These are phyloP conservation scores for Spathaspora girioi DNA, from an alignment of 805 yeast genomes.

Conservation along the genomic window DNA sequence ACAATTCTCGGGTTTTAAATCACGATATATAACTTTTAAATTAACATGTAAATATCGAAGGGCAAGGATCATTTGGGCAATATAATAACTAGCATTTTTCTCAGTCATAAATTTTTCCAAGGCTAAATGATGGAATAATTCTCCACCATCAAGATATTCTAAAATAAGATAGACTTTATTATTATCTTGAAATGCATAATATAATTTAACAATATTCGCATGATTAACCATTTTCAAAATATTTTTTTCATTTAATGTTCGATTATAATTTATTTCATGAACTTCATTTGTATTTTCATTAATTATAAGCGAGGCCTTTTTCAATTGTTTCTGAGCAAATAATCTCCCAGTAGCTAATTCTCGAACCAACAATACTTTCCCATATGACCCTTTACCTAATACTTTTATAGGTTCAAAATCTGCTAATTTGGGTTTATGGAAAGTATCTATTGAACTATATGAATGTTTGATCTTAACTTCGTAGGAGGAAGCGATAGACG, in stretches of 20 bases:
- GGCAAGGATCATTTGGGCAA: conserved; percentile 41
- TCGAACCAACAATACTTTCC: conserved; percentile 39
- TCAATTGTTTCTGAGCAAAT: conserved; percentile 43
- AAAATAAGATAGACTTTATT: conserved; percentile 41
- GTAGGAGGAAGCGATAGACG: conserved; percentile 29
- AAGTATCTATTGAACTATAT: conserved; percentile 19
- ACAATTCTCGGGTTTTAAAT: conserved; percentile 44
- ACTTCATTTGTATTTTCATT: conserved; percentile 29
- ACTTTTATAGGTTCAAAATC: conserved; percentile 43
- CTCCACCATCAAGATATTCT: conserved; percentile 45
- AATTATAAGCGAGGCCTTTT: conserved; percentile 33
- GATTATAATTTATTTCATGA: conserved; percentile 28
- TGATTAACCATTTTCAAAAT: conserved; percentile 40
- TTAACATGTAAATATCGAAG: conserved; percentile 33
- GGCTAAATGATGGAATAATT: conserved; percentile 41
- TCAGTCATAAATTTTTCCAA: conserved; percentile 20
- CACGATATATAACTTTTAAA: conserved; percentile 40
- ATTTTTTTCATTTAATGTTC: conserved; percentile 40
- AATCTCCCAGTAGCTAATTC: conserved; percentile 35
- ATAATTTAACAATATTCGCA: conserved; percentile 42
- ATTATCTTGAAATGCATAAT: conserved; percentile 43
- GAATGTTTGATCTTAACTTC: conserved; percentile 31
- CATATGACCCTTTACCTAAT: conserved; percentile 42
- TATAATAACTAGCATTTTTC: conserved; percentile 36
- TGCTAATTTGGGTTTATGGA: conserved; percentile 24